Evolutionary conservation across 129 eudicot genomes (phyloP), one percentile per base, ranked within the genome.

Genomic region (Pulicaria dysenterica): DNA sequence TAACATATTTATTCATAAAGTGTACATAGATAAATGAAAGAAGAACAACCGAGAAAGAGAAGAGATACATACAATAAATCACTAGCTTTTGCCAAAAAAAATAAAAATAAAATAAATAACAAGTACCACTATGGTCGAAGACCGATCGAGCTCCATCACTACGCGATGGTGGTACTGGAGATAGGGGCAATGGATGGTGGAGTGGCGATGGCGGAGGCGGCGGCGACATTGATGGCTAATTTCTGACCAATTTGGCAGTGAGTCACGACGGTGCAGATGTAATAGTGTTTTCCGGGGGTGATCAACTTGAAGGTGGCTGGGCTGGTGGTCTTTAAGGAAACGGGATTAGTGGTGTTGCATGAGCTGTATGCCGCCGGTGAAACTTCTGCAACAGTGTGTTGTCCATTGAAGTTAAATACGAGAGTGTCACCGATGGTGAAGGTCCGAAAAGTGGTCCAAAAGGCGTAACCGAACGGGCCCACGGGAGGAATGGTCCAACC

Each of bases 181-280:
- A 31, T 14, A 38, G 38, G 31, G 61, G 60, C 8, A 60, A 53
- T 54, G 53, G 84, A 14, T 1, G 86, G 83, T 10, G 85, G 71
- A n/a, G 75, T 12, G 36, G 83, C 5, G 14, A 76, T 39, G 5
- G 82, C 1, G 48, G 45, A 1, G 54, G 56, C 38, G 4, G 73
- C 11, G 1, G 31, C 31, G 84, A 89, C 85, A 55, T 72, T 77
- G 47, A 89, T 86, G 40, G 92, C 76, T 62, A 89, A 50, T 69
- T 77, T 84, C 62, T 84, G 89, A 16, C 89, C 92, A n/a, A 64
- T 40, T 13, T 34, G 38, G 54, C 88, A 86, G 34, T 86, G 90
- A 13, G 70, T 31, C n/a, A 66, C 0, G 34, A 86, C 47, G 4
- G 96, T 86, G 53, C 89, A 82, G 12, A 84, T 54, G 82, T 69